Evolutionary conservation across 257 asterid species (phyloP).

Genomic region (Rehmannia glutinosa): DNA sequence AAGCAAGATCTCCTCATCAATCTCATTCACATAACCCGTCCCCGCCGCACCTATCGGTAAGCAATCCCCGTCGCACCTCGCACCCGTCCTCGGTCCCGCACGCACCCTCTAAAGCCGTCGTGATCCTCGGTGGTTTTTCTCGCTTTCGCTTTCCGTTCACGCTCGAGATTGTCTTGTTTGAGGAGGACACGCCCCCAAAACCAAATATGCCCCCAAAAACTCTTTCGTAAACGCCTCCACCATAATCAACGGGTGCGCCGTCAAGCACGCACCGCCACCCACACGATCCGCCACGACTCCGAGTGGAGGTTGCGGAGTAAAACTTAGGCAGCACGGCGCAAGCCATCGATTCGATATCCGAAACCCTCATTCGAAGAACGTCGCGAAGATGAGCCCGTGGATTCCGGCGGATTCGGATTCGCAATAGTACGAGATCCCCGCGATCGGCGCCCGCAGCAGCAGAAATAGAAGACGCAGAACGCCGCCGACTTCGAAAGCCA

Average conservation of each 20-base stretch:
- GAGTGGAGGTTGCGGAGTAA: no score
- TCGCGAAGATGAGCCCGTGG: constrained; percentile 38
- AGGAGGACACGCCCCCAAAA: constrained; percentile 68
- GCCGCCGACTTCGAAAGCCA: constrained; percentile 55
- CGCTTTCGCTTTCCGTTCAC: no score
- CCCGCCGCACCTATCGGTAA: no score
- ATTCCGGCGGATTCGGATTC: constrained; percentile 57
- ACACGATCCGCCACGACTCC: no score
- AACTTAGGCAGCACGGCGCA: constrained; percentile 51
- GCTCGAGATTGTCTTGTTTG: no score
- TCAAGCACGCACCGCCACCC: no score
- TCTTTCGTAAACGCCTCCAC: constrained; percentile 60
- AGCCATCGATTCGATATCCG: constrained; percentile 48
- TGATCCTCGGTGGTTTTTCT: no score
- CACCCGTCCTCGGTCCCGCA: no score
- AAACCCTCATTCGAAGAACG: constrained; percentile 32
- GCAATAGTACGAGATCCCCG: constrained; percentile 44
- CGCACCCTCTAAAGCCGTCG: no score
- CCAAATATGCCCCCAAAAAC: constrained; percentile 49
- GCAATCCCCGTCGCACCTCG: no score
- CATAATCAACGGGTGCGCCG: constrained; percentile 60
- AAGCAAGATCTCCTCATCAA: no score
- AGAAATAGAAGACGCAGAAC: constrained; percentile 40
- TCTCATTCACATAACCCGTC: no score
- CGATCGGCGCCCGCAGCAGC: constrained; percentile 42